Base-by-base conservation (phyloP, 306 rosid genomes). In the Dalbergia cultrata region DNA sequence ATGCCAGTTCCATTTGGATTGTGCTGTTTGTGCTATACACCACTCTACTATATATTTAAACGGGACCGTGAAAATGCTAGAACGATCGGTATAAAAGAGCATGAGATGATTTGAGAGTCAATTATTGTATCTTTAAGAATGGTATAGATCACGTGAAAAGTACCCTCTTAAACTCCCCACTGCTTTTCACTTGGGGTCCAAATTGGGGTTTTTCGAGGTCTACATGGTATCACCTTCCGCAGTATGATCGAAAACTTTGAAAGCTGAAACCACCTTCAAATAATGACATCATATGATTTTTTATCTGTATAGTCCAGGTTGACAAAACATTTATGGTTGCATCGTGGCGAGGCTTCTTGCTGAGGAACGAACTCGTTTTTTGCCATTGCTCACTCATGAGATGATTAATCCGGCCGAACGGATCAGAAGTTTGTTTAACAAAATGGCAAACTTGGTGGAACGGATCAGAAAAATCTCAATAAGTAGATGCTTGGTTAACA, bases 1-100 rank as follows among this genome's bases (percentile, higher is more conserved):
- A 95, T 88, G 98, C 87, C 73, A 3, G 66, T 91, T 75, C 99
- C 99, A 17, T 93, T 95, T 72, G 98, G 99, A 6, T 47, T 95
- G 82, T 95, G 99, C 54, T 90, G 99, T 87, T 83, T 95, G 87
- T 93, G 91, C 75, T 95, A 93, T 78, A 91, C 98, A 0, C 98
- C 99, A 6, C 84, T 95, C 84, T 92, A 95, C 75, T 78, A 33
- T 66, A 19, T 66, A 43, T 95, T 93, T 70, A 87, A 87, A 82
- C 88, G 72, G 63, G 99, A 95, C 85, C 94, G 98, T 0, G 96
- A 93, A 67, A 89, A 77, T 81, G 97, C 88, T 61, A 87, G 89
- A 85, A 64, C 70, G 77, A 81, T 76, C 6, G 45, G 78, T 9
- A 17, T 78, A 52, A 93, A 93, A 81, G 97, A 87, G 84, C 92